Base-by-base conservation (phyloP, 305 asterid species). In the Striga hermonthica region DNA sequence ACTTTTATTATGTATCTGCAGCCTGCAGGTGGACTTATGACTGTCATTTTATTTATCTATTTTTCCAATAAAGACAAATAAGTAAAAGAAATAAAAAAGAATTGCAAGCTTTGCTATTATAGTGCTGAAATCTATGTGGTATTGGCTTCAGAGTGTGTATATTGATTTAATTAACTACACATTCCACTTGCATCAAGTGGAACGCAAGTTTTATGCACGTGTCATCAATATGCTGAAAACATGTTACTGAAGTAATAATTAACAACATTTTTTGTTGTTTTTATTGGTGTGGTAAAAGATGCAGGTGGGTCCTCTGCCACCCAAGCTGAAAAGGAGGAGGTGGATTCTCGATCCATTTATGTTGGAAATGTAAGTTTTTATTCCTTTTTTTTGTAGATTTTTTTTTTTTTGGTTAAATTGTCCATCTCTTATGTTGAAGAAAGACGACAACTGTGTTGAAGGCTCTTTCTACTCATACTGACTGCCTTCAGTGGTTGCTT, bases 281-380 rank as follows among this genome's bases (percentile, higher is more conserved):
- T 56, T 36, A 5, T 56, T 52, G 69, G 53, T 62, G 68, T 69
- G 11, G 62, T 44, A 74, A 84, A 78, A 44, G 88, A 85, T 72
- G 64, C 86, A 47, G 57, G 62, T 31, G 82, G 75, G 63, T 77
- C 64, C 74, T 60, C 85, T 72, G 79, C 75, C 68, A 50, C 78
- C 68, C 88, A 75, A 75, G 81, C 80, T 59, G 94, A 84, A 65
- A 86, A 86, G 83, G 94, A 84, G 77, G 90, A 83, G 76, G 84
- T 73, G 52, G 90, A 83, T 73, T 38, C 79, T 45, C 90, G 90
- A 16, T 86, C 93, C 16, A 82, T 86, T 68, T 86, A 80, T 76
- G 94, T 86, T 70, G 94, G 94, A 38, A 86, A 86, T 64, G 94
- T 86, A 74, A 86, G 94, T 70, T 61, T 58, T 64, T 56, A 41